phyloP scores from a whole-genome alignment of 768 basidiomycete genomes.

The Tulasnella sp. region DNA sequence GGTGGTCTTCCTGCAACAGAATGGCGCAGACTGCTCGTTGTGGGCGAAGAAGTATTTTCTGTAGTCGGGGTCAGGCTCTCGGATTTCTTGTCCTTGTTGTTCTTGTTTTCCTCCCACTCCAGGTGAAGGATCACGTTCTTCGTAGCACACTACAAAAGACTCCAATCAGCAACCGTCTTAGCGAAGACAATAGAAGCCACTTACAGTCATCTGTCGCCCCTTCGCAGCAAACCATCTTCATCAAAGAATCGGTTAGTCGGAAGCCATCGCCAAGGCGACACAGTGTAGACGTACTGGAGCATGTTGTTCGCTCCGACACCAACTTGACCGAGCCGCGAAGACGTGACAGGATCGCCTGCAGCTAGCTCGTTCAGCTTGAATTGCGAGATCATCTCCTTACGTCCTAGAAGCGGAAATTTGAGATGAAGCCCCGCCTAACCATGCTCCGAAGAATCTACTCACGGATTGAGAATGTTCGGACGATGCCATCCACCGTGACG shows the following conservation, averaged over 20 bases:
- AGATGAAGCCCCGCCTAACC: background rate
- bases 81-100: background rate
- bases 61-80: background rate
- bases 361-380: conserved; percentile 67
- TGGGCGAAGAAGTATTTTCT: conserved; percentile 1
- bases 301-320: conserved; percentile 76
- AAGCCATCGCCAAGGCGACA: background rate
- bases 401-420: conserved; percentile 31
- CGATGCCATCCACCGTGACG: conserved; percentile 86
- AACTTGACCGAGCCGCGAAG: conserved; percentile 59
- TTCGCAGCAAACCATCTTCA: conserved; percentile 77
- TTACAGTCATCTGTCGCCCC: conserved; percentile 79
- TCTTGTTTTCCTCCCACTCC: conserved; percentile 45
- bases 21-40: conserved; percentile 3
- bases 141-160: conserved; percentile 58
- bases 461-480: conserved; percentile 86
- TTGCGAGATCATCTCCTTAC: conserved; percentile 84
- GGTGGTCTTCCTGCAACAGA: background rate
- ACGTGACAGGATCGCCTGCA: conserved; percentile 51
- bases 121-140: conserved; percentile 77
- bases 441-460: conserved; percentile 24
- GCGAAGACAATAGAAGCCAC: conserved; percentile 19
- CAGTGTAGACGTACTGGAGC: conserved; percentile 48
- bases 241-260: background rate
- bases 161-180: background rate